Evolutionary conservation across 345 rosid species (phyloP).

Genomic region (Linum tenue): DNA sequence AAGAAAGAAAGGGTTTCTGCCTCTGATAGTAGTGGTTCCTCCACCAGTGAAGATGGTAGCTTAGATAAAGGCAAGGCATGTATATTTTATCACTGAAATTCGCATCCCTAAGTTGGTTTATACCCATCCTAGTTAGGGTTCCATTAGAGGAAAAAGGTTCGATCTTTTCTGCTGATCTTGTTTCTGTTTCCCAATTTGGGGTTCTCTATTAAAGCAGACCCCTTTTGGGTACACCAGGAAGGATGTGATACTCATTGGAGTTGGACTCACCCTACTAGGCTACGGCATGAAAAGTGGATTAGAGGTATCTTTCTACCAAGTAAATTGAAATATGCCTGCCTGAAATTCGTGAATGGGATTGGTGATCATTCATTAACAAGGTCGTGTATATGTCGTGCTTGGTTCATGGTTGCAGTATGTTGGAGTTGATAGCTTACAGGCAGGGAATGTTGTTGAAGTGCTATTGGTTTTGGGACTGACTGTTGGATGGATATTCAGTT

Average conservation of each 20-base stretch:
- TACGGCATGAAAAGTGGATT: constrained; percentile 77
- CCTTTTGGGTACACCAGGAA: constrained; percentile 89
- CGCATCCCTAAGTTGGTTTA: not conserved
- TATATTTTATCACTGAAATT: not conserved
- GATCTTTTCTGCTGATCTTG: not conserved
- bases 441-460: constrained; percentile 84
- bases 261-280: constrained; percentile 71
- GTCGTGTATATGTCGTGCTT: not conserved
- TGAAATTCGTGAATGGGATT: not conserved
- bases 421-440: constrained; percentile 83
- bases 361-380: not conserved
- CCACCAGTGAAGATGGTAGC: constrained; percentile 29
- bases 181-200: not conserved
- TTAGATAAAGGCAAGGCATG: constrained; percentile 43
- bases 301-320: constrained; percentile 44
- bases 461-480: constrained; percentile 79
- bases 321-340: not conserved
- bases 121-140: not conserved
- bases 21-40: constrained; percentile 33
- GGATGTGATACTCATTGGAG: constrained; percentile 80
- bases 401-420: constrained; percentile 36
- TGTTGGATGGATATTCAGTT: constrained; percentile 87
- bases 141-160: not conserved
- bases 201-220: constrained; percentile 23
- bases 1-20: constrained; percentile 19